phyloP scores from a whole-genome alignment of 306 rosid species.

The Vachellia pachyceras region DNA sequence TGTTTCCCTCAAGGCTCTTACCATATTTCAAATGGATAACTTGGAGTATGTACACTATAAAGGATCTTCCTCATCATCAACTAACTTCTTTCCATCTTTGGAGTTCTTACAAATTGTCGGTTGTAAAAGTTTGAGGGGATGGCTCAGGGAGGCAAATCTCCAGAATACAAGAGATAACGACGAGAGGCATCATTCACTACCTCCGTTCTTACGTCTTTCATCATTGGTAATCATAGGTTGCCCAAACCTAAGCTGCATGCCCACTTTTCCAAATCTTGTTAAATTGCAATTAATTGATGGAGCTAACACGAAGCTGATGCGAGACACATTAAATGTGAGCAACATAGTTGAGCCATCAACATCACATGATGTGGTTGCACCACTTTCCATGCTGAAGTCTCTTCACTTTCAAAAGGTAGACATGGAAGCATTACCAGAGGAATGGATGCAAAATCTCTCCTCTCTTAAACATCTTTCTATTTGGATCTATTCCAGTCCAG shows the following conservation, averaged over 20 bases:
- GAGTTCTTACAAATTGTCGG: too few relatives aligned
- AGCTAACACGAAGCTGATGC: not conserved
- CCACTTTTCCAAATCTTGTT: not conserved
- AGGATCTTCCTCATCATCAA: not conserved
- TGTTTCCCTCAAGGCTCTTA: not conserved
- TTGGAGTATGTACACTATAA: not conserved
- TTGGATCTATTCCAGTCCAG: not conserved
- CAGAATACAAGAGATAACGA: not conserved
- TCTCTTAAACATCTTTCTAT: not conserved
- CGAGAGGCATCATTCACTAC: not conserved
- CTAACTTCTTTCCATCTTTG: conserved; percentile 1
- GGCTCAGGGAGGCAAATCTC: not conserved
- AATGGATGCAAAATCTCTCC: conserved; percentile 9
- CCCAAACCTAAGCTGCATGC: not conserved
- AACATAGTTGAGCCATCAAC: not conserved
- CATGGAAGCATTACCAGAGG: not conserved
- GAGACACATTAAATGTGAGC: not conserved
- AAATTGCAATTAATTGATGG: fast-evolving
- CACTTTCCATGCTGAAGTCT: not conserved
- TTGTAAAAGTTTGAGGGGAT: not conserved
- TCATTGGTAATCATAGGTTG: not conserved
- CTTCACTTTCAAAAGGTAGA: fast-evolving
- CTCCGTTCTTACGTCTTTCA: not conserved
- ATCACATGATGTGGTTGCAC: not conserved
- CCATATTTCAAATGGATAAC: fast-evolving